Conservation (phyloP, 2,329 filamentous ascomycete genomes). For the Coniochaeta prunicola region DNA sequence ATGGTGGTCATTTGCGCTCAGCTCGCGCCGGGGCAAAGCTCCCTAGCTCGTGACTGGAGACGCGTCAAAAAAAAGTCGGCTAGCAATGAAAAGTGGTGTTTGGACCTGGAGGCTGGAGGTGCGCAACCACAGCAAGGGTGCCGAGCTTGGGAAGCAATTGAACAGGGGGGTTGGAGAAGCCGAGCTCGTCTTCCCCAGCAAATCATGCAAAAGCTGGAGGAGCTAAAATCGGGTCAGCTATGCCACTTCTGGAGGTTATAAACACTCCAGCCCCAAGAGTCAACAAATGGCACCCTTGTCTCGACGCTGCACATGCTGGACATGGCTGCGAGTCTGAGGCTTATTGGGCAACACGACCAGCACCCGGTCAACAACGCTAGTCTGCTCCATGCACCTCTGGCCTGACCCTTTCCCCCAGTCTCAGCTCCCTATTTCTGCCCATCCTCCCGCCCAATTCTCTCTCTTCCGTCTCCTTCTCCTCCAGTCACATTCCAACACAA, state of each 20-base stretch:
- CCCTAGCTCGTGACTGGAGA: neutral
- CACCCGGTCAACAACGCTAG: constrained; percentile 1
- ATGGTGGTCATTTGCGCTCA: neutral
- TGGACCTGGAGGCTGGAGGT: too few species aligned
- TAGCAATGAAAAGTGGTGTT: too few species aligned
- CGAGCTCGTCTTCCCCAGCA: neutral
- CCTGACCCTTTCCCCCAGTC: constrained; percentile 11
- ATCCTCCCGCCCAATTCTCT: constrained; percentile 7
- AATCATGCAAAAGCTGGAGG: neutral
- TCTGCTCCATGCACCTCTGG: neutral
- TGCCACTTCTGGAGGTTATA: constrained; percentile 5
- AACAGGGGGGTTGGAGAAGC: neutral
- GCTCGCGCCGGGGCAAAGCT: neutral
- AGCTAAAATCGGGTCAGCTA: constrained; percentile 4
- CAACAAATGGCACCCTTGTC: constrained; percentile 4
- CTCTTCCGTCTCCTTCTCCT: constrained; percentile 8
- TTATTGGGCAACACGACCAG: neutral
- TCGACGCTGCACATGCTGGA: neutral
- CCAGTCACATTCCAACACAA: constrained; percentile 18
- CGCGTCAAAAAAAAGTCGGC: too few species aligned
- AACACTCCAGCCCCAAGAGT: constrained; percentile 5
- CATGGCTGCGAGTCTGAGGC: constrained; percentile 1
- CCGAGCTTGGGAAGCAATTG: neutral
- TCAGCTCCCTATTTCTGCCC: constrained; percentile 8
- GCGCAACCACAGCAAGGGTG: neutral